Evolutionary conservation across 352 stramenopile species (phyloP).

Genomic region (Phytopythium helicoides): DNA sequence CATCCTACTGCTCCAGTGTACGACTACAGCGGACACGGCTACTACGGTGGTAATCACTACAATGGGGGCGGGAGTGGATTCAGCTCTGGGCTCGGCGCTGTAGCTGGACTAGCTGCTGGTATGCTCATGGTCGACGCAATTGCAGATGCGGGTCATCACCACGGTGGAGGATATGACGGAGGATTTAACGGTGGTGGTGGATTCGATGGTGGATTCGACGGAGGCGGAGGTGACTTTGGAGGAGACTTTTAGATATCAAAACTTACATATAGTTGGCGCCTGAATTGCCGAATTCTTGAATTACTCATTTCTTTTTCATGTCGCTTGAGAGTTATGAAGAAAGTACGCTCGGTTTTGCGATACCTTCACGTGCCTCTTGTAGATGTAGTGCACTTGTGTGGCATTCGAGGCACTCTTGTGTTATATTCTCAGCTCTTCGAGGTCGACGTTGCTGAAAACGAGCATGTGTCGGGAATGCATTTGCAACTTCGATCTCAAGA

Average conservation of each 20-base stretch:
- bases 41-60: constrained; percentile 8
- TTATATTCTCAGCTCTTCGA: too few species aligned
- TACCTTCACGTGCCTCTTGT: too few species aligned
- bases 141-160: neutral
- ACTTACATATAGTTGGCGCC: neutral
- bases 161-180: constrained; percentile 6
- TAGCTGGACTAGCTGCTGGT: neutral
- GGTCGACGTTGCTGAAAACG: too few species aligned
- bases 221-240: constrained; percentile 24
- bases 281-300: too few species aligned
- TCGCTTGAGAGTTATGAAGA: too few species aligned
- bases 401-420: too few species aligned
- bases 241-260: constrained; percentile 17
- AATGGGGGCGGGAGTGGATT: constrained; percentile 1
- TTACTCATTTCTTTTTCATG: too few species aligned
- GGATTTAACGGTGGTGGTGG: constrained; percentile 16
- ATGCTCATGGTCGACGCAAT: constrained; percentile 1
- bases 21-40: constrained; percentile 10
- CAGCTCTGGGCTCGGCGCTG: neutral
- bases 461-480: too few species aligned
- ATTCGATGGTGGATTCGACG: constrained; percentile 13
- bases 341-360: too few species aligned
- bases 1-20: constrained; percentile 10
- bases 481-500: too few species aligned
- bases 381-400: too few species aligned